Percentiles rank a stretch among this genome's conserved stretches.
These are phyloP conservation scores for Schizophyllum amplum DNA, from an alignment of 1,284 basidiomycete species.

Conservation along the genomic window DNA sequence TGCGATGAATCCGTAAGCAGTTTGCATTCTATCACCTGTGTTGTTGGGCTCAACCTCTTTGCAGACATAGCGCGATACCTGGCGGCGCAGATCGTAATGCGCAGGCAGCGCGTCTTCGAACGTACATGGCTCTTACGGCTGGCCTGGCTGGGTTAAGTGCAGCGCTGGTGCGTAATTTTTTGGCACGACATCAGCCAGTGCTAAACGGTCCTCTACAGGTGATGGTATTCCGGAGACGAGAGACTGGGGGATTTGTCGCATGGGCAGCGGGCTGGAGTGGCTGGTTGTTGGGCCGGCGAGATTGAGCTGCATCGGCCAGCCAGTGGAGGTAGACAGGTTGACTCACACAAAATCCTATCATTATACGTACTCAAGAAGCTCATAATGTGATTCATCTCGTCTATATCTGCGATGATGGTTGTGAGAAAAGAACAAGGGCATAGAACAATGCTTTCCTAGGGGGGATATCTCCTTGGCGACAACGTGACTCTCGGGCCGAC, in stretches of 20 bases:
- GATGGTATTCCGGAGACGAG: conserved; percentile 52
- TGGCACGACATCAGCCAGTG: too few species aligned
- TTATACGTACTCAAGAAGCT: too few species aligned
- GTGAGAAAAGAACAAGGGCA: too few species aligned
- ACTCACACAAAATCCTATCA: too few species aligned
- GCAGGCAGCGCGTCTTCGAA: conserved; percentile 54
- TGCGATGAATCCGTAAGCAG: conserved; percentile 76
- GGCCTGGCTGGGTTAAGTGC: conserved; percentile 62
- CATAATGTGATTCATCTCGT: conserved; percentile 8
- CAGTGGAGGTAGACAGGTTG: too few species aligned
- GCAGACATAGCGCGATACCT: conserved; percentile 61
- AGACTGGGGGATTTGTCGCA: conserved; percentile 17
- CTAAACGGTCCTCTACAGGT: conserved; percentile 17
- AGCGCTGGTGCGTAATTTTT: conserved; percentile 31
- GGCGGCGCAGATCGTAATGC: conserved; percentile 71
- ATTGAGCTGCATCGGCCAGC: too few species aligned
- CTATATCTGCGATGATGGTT: too few species aligned
- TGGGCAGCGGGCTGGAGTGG: conserved; percentile 50
- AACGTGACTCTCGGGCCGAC: too few species aligned
- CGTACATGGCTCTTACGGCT: conserved; percentile 63
- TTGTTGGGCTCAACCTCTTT: conserved; percentile 12
- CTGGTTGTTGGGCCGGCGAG: conserved; percentile 41
- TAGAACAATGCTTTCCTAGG: too few species aligned
- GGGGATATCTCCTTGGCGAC: too few species aligned
- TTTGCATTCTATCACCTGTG: conserved; percentile 1